phyloP scores from a whole-genome alignment of 139 green algal genomes.

The Monoraphidium neglectum region DNA sequence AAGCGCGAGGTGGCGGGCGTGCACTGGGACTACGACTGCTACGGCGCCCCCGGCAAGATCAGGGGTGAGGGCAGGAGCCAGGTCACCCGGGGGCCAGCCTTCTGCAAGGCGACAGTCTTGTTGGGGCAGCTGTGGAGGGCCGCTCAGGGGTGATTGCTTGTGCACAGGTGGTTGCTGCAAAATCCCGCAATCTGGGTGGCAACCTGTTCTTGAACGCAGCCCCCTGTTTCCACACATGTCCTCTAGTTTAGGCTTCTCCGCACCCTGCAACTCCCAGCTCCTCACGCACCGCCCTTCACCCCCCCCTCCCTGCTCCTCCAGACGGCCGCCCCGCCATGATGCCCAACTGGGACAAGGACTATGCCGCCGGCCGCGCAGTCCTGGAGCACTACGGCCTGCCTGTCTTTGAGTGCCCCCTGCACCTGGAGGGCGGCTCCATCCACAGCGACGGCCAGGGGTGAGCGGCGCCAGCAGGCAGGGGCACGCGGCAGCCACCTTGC shows the following conservation, averaged over 20 bases:
- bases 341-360: slow-evolving; percentile 63
- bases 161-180: too few species aligned
- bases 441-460: slow-evolving; percentile 62
- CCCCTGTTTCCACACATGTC: too few species aligned
- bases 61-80: slow-evolving; percentile 23
- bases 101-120: neutral
- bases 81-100: neutral
- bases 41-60: slow-evolving; percentile 32
- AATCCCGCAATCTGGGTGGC: too few species aligned
- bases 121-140: neutral
- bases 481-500: too few species aligned
- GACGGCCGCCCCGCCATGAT: slow-evolving; percentile 48
- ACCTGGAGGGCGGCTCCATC: slow-evolving; percentile 69
- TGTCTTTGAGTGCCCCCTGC: slow-evolving; percentile 49
- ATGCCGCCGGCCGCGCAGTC: slow-evolving; percentile 38
- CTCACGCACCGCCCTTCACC: too few species aligned
- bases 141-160: neutral
- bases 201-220: too few species aligned
- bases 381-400: slow-evolving; percentile 40
- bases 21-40: slow-evolving; percentile 69
- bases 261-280: too few species aligned
- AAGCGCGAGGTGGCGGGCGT: slow-evolving; percentile 54
- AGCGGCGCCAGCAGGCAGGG: too few species aligned
- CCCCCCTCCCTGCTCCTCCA: too few species aligned
- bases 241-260: too few species aligned